Percentiles rank a stretch among this genome's conserved stretches.
Conservation (phyloP, 345 rosid genomes). For the Brassica cretica region DNA sequence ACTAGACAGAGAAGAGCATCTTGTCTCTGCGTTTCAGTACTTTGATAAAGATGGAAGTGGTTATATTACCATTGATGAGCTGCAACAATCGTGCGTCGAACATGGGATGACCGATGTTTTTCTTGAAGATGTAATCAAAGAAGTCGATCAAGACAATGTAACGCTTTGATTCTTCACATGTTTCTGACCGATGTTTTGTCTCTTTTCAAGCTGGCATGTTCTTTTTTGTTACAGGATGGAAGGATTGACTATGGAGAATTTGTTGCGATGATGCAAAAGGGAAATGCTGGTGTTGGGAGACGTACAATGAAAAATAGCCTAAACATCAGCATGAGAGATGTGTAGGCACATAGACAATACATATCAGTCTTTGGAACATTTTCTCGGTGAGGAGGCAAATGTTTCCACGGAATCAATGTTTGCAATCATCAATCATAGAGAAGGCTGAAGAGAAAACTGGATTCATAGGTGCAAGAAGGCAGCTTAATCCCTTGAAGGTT, state of each 20-base stretch:
- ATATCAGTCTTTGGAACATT: neutral
- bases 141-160: constrained; percentile 98
- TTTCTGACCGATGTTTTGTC: neutral
- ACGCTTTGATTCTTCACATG: constrained; percentile 32
- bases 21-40: constrained; percentile 91
- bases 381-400: constrained; percentile 7
- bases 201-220: neutral
- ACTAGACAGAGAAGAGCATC: constrained; percentile 97
- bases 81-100: constrained; percentile 91
- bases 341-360: constrained; percentile 8
- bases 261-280: constrained; percentile 99
- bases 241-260: constrained; percentile 93
- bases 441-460: neutral
- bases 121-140: constrained; percentile 89
- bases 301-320: constrained; percentile 95
- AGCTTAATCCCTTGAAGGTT: constrained; percentile 20
- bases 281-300: constrained; percentile 92
- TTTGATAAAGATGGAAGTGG: constrained; percentile 98
- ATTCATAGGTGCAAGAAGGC: constrained; percentile 9
- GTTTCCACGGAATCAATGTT: constrained; percentile 18
- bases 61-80: constrained; percentile 95
- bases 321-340: constrained; percentile 94
- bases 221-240: constrained; percentile 62
- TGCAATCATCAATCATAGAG: constrained; percentile 13
- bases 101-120: constrained; percentile 92